Conservation (phyloP, 2,329 filamentous ascomycete genomes). For the Pseudomassariella vexata region DNA sequence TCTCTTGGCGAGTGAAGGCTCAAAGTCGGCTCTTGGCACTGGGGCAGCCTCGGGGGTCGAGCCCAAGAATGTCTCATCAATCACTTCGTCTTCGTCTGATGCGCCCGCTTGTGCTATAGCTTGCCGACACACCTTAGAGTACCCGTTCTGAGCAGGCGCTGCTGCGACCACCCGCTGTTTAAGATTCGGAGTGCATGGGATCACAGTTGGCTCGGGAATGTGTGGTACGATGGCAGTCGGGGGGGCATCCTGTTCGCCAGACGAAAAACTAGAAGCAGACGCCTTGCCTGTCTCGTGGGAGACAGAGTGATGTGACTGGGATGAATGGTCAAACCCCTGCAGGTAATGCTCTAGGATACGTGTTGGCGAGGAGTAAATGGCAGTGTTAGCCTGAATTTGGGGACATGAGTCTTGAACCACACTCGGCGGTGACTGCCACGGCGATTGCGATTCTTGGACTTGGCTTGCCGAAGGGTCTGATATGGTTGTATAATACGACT, state of each 20-base stretch:
- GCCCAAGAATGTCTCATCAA: slow-evolving; percentile 17
- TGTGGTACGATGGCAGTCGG: too few relatives aligned
- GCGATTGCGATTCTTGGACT: slow-evolving; percentile 19
- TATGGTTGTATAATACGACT: background rate
- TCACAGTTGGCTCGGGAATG: too few relatives aligned
- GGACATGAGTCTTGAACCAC: slow-evolving; percentile 51
- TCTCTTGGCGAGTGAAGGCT: slow-evolving; percentile 24
- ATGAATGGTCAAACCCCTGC: slow-evolving; percentile 25
- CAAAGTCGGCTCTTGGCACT: slow-evolving; percentile 22
- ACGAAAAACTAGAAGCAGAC: too few relatives aligned
- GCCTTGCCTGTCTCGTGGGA: too few relatives aligned
- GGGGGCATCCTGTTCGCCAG: too few relatives aligned
- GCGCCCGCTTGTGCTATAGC: background rate
- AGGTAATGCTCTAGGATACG: slow-evolving; percentile 44
- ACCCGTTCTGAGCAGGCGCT: too few relatives aligned
- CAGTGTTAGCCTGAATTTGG: slow-evolving; percentile 23
- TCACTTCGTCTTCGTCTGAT: slow-evolving; percentile 12
- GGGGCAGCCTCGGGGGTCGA: slow-evolving; percentile 12
- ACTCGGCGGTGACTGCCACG: slow-evolving; percentile 41
- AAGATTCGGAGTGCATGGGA: slow-evolving; percentile 10
- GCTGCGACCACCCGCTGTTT: too few relatives aligned
- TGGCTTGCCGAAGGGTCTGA: background rate
- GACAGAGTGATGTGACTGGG: too few relatives aligned
- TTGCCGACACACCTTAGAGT: too few relatives aligned
- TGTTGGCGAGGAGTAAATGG: slow-evolving; percentile 39